phyloP scores from a whole-genome alignment of 2,329 filamentous ascomycete species.

The Phialocephala sp. region DNA sequence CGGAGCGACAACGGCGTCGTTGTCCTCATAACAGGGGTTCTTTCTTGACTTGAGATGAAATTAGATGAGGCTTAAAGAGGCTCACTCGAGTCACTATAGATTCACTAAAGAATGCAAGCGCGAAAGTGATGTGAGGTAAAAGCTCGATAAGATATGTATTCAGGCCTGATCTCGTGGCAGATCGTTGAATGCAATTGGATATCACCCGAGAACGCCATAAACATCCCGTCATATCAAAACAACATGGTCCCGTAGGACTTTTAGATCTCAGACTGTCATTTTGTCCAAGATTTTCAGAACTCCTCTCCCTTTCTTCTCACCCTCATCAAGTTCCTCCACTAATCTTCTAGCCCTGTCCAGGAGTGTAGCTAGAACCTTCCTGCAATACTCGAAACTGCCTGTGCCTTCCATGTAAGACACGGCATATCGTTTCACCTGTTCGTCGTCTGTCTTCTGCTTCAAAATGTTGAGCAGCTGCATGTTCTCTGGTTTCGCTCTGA shows the following conservation, averaged over 20 bases:
- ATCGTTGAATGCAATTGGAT: constrained; percentile 12
- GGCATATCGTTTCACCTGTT: constrained; percentile 90
- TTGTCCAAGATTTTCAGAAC: constrained; percentile 73
- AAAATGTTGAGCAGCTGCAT: constrained; percentile 89
- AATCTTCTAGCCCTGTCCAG: constrained; percentile 61
- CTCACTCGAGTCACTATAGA: not conserved
- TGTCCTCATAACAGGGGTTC: not conserved
- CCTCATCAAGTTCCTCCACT: constrained; percentile 68
- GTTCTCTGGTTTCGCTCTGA: constrained; percentile 75
- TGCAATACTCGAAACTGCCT: constrained; percentile 87
- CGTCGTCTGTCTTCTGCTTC: constrained; percentile 84
- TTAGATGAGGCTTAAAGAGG: not conserved
- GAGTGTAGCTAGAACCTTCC: constrained; percentile 67
- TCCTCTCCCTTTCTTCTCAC: constrained; percentile 58
- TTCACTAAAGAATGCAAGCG: not conserved
- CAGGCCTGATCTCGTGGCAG: not conserved
- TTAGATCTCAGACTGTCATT: constrained; percentile 51
- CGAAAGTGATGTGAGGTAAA: not conserved
- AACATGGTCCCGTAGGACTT: too few relatives aligned
- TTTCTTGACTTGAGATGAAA: not conserved
- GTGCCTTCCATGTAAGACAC: constrained; percentile 89
- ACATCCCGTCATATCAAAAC: constrained; percentile 8
- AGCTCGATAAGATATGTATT: not conserved
- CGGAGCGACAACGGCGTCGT: not conserved
- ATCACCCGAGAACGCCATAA: constrained; percentile 10